Conservation (phyloP, 345 rosid species). For the Lepidium didymum region DNA sequence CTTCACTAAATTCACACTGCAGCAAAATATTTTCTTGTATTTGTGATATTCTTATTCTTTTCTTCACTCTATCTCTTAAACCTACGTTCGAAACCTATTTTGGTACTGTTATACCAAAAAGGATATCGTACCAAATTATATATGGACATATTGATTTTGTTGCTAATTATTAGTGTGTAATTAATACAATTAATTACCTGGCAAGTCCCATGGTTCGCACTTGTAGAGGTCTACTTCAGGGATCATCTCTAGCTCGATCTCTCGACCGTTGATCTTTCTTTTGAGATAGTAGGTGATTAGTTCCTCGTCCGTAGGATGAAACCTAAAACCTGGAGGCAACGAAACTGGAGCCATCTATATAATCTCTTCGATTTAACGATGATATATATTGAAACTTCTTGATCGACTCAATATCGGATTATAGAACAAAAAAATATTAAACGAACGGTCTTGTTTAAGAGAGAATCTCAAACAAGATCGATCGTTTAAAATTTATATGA, state of each 20-base stretch:
- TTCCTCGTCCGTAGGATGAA: conserved; percentile 81
- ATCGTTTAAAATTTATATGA: not conserved
- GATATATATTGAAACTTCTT: not conserved
- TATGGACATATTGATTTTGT: not conserved
- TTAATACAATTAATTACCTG: conserved; percentile 40
- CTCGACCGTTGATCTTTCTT: conserved; percentile 57
- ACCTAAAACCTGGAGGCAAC: conserved; percentile 75
- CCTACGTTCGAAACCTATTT: not conserved
- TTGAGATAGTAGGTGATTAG: conserved; percentile 66
- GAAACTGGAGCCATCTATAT: conserved; percentile 54
- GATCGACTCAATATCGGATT: not conserved
- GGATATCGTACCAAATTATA: not conserved
- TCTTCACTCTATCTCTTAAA: not conserved
- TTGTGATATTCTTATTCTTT: conserved; percentile 23
- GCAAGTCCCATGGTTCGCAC: conserved; percentile 87
- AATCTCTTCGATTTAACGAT: not conserved
- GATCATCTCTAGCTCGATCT: conserved; percentile 63
- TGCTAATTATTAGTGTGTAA: not conserved
- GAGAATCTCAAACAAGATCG: conserved; percentile 14
- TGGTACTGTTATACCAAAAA: conserved; percentile 6
- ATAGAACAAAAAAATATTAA: not conserved
- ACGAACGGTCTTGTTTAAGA: conserved; percentile 22
- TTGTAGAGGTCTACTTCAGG: conserved; percentile 81
- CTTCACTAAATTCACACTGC: too few relatives aligned
- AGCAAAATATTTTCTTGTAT: conserved; percentile 4